phyloP scores from a whole-genome alignment of 2,329 filamentous ascomycete genomes.

The Lachnellula occidentalis region DNA sequence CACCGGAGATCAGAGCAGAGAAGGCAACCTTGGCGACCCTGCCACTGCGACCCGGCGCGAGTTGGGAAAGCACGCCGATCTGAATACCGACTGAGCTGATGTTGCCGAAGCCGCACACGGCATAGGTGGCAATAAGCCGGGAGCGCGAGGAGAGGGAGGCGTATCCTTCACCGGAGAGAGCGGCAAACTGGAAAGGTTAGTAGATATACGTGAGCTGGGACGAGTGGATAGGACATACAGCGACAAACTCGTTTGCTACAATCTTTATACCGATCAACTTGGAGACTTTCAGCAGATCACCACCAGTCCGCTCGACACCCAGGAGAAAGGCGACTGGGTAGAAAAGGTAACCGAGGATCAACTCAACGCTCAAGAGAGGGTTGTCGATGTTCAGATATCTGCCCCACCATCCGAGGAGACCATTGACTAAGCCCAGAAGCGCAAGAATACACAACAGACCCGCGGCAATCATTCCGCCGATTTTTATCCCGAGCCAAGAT shows the following conservation, averaged over 20 bases:
- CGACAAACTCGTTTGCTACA: slow-evolving; percentile 50
- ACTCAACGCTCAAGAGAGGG: slow-evolving; percentile 65
- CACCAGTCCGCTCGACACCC: slow-evolving; percentile 61
- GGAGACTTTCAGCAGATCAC: slow-evolving; percentile 63
- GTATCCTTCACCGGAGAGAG: slow-evolving; percentile 49
- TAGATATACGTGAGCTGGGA: not conserved
- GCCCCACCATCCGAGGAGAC: slow-evolving; percentile 78
- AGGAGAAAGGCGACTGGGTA: slow-evolving; percentile 78
- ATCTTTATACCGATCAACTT: slow-evolving; percentile 81
- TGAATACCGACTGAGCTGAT: slow-evolving; percentile 84
- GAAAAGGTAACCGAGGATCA: slow-evolving; percentile 71
- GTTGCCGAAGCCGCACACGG: slow-evolving; percentile 79
- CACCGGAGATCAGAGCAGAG: slow-evolving; percentile 71
- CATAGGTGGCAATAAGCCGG: slow-evolving; percentile 77
- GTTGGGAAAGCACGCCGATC: slow-evolving; percentile 79
- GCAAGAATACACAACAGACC: slow-evolving; percentile 82
- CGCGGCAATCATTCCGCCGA: slow-evolving; percentile 74
- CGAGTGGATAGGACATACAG: slow-evolving; percentile 12
- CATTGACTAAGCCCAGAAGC: slow-evolving; percentile 67
- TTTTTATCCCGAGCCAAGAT: slow-evolving; percentile 80
- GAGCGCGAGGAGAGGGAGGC: slow-evolving; percentile 61
- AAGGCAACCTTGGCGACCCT: slow-evolving; percentile 72
- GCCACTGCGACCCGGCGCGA: slow-evolving; percentile 67
- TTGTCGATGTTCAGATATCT: slow-evolving; percentile 68
- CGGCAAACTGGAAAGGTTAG: slow-evolving; percentile 24